A percentile compares a stretch with the other conserved stretches of the same genome.
Conservation (phyloP, 2,329 filamentous ascomycete genomes). For the Curvularia hawaiiensis region DNA sequence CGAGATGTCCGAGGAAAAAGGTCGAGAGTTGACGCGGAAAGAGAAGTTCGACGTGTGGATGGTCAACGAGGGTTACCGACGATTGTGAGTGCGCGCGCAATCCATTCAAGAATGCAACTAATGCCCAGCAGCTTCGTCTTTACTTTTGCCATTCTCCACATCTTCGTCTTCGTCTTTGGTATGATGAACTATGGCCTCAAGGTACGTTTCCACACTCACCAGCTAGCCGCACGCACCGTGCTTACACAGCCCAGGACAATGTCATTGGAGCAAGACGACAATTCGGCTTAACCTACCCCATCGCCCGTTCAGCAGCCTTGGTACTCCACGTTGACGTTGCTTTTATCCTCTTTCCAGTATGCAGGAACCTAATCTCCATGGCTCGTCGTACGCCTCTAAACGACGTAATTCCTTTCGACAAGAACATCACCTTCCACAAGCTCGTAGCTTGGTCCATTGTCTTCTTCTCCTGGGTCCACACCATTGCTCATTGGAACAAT, state of each 20-base stretch:
- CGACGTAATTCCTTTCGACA: conserved; percentile 86
- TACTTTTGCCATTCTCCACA: conserved; percentile 74
- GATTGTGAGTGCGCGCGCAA: conserved; percentile 65
- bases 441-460: conserved; percentile 85
- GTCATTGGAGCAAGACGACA: conserved; percentile 67
- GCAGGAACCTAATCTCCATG: conserved; percentile 82
- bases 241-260: conserved; percentile 57
- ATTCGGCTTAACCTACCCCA: conserved; percentile 77
- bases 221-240: neutral
- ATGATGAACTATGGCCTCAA: conserved; percentile 82
- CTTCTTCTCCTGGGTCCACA: conserved; percentile 87
- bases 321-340: conserved; percentile 83
- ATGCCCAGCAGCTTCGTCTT: conserved; percentile 69
- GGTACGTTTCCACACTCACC: conserved; percentile 34
- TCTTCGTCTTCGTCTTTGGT: conserved; percentile 78
- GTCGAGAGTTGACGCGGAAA: conserved; percentile 68
- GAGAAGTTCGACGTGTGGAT: conserved; percentile 86
- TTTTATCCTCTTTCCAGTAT: conserved; percentile 80
- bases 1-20: conserved; percentile 76
- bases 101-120: conserved; percentile 23
- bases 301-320: conserved; percentile 76
- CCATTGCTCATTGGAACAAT: conserved; percentile 86
- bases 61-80: conserved; percentile 84
- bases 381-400: conserved; percentile 80
- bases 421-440: conserved; percentile 89